These are phyloP conservation scores for Saccharum hybrid DNA, from an alignment of 202 grass and related monocot species.

Conservation along the genomic window DNA sequence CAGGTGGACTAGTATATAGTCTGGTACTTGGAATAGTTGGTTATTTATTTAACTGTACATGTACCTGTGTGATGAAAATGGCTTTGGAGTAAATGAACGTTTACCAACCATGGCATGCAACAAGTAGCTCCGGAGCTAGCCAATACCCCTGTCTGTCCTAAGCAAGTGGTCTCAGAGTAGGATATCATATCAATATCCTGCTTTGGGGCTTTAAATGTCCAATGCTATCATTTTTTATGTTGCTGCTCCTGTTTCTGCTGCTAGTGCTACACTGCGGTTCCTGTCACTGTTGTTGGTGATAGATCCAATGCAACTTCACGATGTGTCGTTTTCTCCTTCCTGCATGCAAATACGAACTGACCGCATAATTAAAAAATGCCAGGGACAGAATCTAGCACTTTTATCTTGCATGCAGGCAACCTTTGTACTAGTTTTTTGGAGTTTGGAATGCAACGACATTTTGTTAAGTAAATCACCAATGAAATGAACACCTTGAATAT, in stretches of 20 bases:
- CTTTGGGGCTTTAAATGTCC: slow-evolving; percentile 48
- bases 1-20: slow-evolving; percentile 8
- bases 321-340: slow-evolving; percentile 57
- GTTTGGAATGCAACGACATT: not conserved
- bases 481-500: slow-evolving; percentile 36
- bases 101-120: slow-evolving; percentile 25
- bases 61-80: slow-evolving; percentile 2
- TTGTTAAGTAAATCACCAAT: slow-evolving; percentile 1
- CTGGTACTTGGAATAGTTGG: not conserved
- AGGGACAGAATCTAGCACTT: slow-evolving; percentile 41
- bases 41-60: slow-evolving; percentile 18
- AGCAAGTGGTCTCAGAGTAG: slow-evolving; percentile 38
- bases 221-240: slow-evolving; percentile 57
- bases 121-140: slow-evolving; percentile 11
- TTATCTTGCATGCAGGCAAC: slow-evolving; percentile 32
- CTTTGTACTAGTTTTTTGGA: slow-evolving; percentile 27
- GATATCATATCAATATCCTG: slow-evolving; percentile 42
- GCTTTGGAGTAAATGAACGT: slow-evolving; percentile 24
- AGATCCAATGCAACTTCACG: slow-evolving; percentile 63
- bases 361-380: slow-evolving; percentile 50
- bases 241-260: slow-evolving; percentile 41
- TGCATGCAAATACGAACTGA: slow-evolving; percentile 50
- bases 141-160: slow-evolving; percentile 30
- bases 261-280: slow-evolving; percentile 42
- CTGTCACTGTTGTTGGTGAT: slow-evolving; percentile 60